Percentiles rank a stretch among this genome's conserved stretches.
These are phyloP conservation scores for Hypericum perforatum DNA, from an alignment of 345 rosid species.

Conservation along the genomic window DNA sequence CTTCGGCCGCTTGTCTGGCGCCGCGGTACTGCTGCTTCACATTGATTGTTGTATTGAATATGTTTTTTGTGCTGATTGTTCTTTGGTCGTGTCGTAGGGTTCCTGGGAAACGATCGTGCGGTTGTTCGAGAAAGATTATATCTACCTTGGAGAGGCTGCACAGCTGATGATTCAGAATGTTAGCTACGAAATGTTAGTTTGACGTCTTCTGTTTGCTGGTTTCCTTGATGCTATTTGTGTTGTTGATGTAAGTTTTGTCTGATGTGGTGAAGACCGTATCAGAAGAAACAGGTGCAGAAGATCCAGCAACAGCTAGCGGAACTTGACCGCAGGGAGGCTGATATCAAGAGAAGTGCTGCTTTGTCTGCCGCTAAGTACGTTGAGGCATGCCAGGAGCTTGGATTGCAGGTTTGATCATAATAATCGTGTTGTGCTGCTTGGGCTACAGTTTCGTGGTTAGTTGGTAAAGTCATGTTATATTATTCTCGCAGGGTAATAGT, in stretches of 20 bases:
- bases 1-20: slow-evolving; percentile 87
- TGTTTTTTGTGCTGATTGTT: neutral
- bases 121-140: slow-evolving; percentile 71
- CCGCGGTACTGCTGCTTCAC: slow-evolving; percentile 42
- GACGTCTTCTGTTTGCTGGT: neutral
- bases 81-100: slow-evolving; percentile 35
- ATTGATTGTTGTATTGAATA: neutral
- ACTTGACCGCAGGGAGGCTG: slow-evolving; percentile 90
- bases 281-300: slow-evolving; percentile 93
- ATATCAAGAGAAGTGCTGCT: slow-evolving; percentile 73
- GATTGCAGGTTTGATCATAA: slow-evolving; percentile 55
- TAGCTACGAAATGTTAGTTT: slow-evolving; percentile 84
- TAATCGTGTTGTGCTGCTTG: slow-evolving; percentile 8
- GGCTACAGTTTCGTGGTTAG: slow-evolving; percentile 5
- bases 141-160: slow-evolving; percentile 93
- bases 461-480: slow-evolving; percentile 3
- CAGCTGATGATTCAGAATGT: slow-evolving; percentile 83
- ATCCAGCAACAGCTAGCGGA: slow-evolving; percentile 80
- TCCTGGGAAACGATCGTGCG: slow-evolving; percentile 81
- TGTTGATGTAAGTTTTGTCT: slow-evolving; percentile 10
- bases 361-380: slow-evolving; percentile 73
- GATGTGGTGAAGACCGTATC: slow-evolving; percentile 55
- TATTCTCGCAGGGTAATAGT: slow-evolving; percentile 59
- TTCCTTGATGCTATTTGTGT: slow-evolving; percentile 5
- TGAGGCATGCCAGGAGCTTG: slow-evolving; percentile 95